Evolutionary conservation across 106 monocot genomes (phyloP).

Genomic region (Cymbidium sinense): DNA sequence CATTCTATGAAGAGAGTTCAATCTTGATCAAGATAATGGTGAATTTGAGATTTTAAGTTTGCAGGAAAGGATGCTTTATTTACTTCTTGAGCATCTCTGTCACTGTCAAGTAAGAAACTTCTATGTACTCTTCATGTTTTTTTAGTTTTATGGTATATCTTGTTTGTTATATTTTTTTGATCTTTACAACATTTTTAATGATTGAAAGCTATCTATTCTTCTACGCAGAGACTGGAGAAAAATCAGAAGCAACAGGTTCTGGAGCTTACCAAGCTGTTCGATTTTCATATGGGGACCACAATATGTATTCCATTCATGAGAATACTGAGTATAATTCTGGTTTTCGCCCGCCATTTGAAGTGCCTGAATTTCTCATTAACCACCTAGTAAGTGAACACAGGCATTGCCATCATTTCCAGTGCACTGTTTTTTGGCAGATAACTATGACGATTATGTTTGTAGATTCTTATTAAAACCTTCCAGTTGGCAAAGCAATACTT

Average conservation of each 20-base stretch:
- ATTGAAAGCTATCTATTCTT: conserved; percentile 10
- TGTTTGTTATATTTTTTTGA: neutral
- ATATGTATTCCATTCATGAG: conserved; percentile 9
- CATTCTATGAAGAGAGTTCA: conserved; percentile 3
- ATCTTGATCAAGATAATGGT: conserved; percentile 12
- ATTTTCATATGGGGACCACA: conserved; percentile 54
- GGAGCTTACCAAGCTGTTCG: conserved; percentile 62
- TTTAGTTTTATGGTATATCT: neutral
- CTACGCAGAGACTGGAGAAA: conserved; percentile 32
- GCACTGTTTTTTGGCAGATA: conserved; percentile 17
- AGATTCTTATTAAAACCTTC: conserved; percentile 46
- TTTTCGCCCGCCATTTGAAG: conserved; percentile 65
- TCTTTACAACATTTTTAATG: neutral
- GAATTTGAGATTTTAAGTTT: conserved; percentile 42
- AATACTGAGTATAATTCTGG: conserved; percentile 25
- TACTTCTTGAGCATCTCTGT: conserved; percentile 52
- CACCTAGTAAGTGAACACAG: conserved; percentile 58
- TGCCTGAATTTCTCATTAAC: conserved; percentile 62
- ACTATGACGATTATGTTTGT: conserved; percentile 26
- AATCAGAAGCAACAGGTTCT: conserved; percentile 13
- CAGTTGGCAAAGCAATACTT: conserved; percentile 44
- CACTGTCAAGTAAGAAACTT: conserved; percentile 59
- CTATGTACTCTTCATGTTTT: conserved; percentile 6
- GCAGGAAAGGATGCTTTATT: conserved; percentile 60
- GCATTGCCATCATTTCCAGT: neutral